phyloP scores from a whole-genome alignment of 1,284 basidiomycete species.

The Ceratobasidium sp. region DNA sequence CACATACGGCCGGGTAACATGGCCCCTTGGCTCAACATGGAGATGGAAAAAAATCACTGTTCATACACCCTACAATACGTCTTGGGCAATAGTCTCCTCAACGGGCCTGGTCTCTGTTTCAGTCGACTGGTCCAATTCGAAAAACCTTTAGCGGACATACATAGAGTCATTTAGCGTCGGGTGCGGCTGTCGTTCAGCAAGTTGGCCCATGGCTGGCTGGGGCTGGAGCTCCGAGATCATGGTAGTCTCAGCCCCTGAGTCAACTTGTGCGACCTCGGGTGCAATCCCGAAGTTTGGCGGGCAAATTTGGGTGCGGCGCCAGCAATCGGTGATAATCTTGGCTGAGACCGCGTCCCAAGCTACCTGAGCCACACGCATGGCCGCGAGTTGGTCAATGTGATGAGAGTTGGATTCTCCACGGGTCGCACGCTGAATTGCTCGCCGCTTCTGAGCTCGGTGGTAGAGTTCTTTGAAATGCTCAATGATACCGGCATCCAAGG shows the following conservation, averaged over 20 bases:
- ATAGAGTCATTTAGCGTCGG: background rate
- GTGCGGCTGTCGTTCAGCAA: background rate
- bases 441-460: background rate
- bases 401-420: conserved; percentile 56
- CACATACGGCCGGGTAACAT: too few relatives aligned
- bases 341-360: conserved; percentile 55
- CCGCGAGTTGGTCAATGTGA: conserved; percentile 57
- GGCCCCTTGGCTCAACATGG: too few relatives aligned
- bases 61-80: too few relatives aligned
- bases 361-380: conserved; percentile 55
- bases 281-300: background rate
- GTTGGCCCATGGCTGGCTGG: background rate
- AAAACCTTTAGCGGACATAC: background rate
- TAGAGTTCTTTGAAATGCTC: conserved; percentile 43
- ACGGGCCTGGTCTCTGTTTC: background rate
- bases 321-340: conserved; percentile 58
- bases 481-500: conserved; percentile 43
- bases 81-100: background rate
- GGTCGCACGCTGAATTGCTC: conserved; percentile 29
- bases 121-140: background rate
- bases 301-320: conserved; percentile 52
- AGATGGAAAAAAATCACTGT: too few relatives aligned
- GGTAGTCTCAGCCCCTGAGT: background rate
- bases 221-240: background rate
- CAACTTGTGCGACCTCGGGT: background rate